Conservation (phyloP, 176 grass and related monocot genomes). For the barley (Hordeum vulgare) region MorexV3_pseudomolecules_assembly NC_058519.1:641185401-641185900, state of each 20-base stretch:
- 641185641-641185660: constrained; percentile 52
- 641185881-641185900: constrained; percentile 46
- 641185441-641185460: constrained; percentile 62
- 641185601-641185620: constrained; percentile 47
- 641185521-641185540: constrained; percentile 45
- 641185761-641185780: constrained; percentile 41
- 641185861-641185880: constrained; percentile 52
- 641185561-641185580: constrained; percentile 38
- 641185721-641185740: constrained; percentile 43
- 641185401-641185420: constrained; percentile 52
- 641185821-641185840: constrained; percentile 65
- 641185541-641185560: constrained; percentile 41
- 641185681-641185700: constrained; percentile 39
- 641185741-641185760: constrained; percentile 31
- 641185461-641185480: constrained; percentile 48
- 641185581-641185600: constrained; percentile 64
- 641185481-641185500: constrained; percentile 40
- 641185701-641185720: constrained; percentile 56
- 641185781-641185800: constrained; percentile 2
- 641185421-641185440: constrained; percentile 38
- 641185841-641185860: constrained; percentile 56
- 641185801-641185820: constrained; percentile 47
- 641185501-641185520: constrained; percentile 52
- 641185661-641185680: constrained; percentile 55
- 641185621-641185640: constrained; percentile 39